These are phyloP conservation scores for Lentinula raphanica DNA, from an alignment of 768 basidiomycete genomes.

Conservation along the genomic window DNA sequence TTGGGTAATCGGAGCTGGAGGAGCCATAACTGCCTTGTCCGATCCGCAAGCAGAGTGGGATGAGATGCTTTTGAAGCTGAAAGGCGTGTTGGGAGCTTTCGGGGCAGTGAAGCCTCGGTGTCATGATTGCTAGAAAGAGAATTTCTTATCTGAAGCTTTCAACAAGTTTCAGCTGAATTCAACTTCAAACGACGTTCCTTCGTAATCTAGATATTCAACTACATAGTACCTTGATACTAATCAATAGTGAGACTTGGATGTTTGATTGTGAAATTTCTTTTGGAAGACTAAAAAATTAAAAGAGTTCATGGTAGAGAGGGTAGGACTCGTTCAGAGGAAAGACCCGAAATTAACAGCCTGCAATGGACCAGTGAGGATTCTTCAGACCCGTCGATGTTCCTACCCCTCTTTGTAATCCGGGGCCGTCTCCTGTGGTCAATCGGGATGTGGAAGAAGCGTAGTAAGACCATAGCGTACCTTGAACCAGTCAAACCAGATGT, in stretches of 20 bases:
- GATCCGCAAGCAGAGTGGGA: conserved; percentile 88
- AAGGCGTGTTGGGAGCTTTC: conserved; percentile 69
- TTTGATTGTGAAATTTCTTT: no score
- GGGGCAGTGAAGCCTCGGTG: conserved; percentile 24
- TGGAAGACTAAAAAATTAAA: no score
- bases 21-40: conserved; percentile 92
- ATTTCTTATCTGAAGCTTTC: background rate
- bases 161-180: background rate
- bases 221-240: background rate
- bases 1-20: conserved; percentile 88
- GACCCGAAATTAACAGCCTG: no score
- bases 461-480: conserved; percentile 36
- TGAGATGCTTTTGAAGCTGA: conserved; percentile 85
- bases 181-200: conserved; percentile 3
- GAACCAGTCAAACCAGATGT: background rate
- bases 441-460: conserved; percentile 54
- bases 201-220: background rate
- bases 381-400: no score
- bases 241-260: no score
- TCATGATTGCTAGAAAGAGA: background rate
- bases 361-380: no score
- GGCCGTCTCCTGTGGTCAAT: conserved; percentile 24
- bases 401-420: conserved; percentile 5
- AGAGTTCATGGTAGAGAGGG: no score
- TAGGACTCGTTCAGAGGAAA: no score